Base-by-base conservation (phyloP, 2,329 filamentous ascomycete genomes). In the Colletotrichum shisoi region DNA sequence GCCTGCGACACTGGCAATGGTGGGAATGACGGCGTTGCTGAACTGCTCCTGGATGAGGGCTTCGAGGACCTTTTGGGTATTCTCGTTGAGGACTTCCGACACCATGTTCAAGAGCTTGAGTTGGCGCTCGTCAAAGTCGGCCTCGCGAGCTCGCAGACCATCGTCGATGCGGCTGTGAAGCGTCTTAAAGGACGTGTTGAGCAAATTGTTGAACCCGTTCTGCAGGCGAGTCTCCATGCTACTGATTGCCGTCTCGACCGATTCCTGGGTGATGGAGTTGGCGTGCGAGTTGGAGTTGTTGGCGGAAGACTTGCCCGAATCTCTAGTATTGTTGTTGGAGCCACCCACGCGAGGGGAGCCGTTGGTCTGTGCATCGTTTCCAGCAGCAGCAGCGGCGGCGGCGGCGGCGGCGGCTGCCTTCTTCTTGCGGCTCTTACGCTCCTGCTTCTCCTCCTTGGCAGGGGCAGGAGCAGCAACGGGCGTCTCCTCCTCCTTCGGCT, bases 11-110 rank as follows among this genome's bases (percentile, higher is more conserved):
- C 89, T 85, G 46, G 88, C 85, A 63, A 98, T 81, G 39, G 89
- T 83, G 12, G 95, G 94, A 59, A 97, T 82, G 51, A 97, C 87
- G 15, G 88, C 84, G 62, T 88, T 84, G 69, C 92, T 86, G 71
- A 97, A 92, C 76, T 91, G 91, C 54, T 88, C 85, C 53, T 87
- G 86, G 57, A 97, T 89, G 71, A 96, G 91, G 68, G 88, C 89
- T 68, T 88, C 84, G 44, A 97, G 84, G 24, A 92, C 91, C 73
- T 91, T 89, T 77, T 89, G 84, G 21, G 86, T 88, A 74, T 88
- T 89, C 68, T 85, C 82, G 70, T 86, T 87, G 54, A 90, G 80
- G 40, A 88, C 85, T 40, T 85, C 80, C 4, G 85, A 87, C 44
- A 88, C 85, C 75, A 85, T 82, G 69, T 86, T 83, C 48, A 88